Base-by-base conservation (phyloP, 179 eudicot genomes). In the Beta corolliflora region DNA sequence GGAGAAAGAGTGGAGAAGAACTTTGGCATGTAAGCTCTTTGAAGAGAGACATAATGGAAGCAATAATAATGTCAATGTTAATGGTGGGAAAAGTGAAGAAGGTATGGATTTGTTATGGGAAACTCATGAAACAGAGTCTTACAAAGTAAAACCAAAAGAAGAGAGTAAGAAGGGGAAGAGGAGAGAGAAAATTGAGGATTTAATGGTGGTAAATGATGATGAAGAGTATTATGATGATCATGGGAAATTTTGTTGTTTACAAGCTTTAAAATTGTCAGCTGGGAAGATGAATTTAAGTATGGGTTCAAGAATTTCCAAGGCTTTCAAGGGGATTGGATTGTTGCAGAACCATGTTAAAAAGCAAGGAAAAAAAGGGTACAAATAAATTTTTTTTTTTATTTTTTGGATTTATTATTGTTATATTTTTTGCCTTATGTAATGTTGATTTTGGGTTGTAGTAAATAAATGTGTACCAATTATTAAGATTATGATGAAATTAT, bases 61-160 rank as follows among this genome's bases (percentile, higher is more conserved):
- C 8, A 54, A n/a, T 12, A 64, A 63, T 7, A 74, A 78, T 6
- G 52, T 54, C 0, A 67, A 70, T 59, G 18, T 50, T 4, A 54
- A 80, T 72, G 56, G 50, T 19, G 44, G 45, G 7, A 79, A 36
- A 3, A 85, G 84, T 8, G 96, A 84, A 19, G 96, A 95, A 60
- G 91, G 92, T 44, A 96, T 96, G 98, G 99, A 95, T 86, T 81
- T 86, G 74, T 83, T 95, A 19, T 95, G 99, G 99, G 99, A 95
- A 84, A 83, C 89, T 7, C 80, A 91, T 45, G 98, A 95, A 84
- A 80, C 81, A 52, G 93, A 91, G 79, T 75, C 82, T 79, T 73
- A 76, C 79, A 76, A n/a, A 72, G 79, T 41, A 44, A 75, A 75
- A 21, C 54, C 58, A 10, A 31, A 73, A 36, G 77, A 63, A 11